Evolutionary conservation across 2,329 filamentous ascomycete species (phyloP).

Genomic region (Xylariaceae sp.): DNA sequence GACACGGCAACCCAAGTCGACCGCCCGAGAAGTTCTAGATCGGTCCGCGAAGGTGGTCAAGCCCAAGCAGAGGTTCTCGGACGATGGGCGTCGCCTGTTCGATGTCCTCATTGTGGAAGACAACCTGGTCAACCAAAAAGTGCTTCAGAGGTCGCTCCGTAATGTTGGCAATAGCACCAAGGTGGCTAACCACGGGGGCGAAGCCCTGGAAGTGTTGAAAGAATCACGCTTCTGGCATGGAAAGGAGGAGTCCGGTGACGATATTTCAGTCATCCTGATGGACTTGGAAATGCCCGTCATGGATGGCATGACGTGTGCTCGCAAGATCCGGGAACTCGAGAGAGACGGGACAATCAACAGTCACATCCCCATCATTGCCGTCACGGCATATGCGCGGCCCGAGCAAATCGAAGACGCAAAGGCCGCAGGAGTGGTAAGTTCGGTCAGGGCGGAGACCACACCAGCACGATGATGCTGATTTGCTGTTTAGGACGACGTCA

Average conservation of each 20-base stretch:
- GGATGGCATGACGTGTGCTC: slow-evolving; percentile 70
- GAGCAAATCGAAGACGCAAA: slow-evolving; percentile 68
- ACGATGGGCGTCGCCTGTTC: slow-evolving; percentile 29
- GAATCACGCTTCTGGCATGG: slow-evolving; percentile 49
- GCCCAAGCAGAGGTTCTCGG: slow-evolving; percentile 18
- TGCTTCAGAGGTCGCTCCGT: slow-evolving; percentile 53
- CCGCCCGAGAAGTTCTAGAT: slow-evolving; percentile 5
- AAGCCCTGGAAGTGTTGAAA: slow-evolving; percentile 51
- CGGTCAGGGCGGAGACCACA: no score
- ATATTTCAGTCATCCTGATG: slow-evolving; percentile 66
- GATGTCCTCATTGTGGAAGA: slow-evolving; percentile 61
- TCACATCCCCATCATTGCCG: slow-evolving; percentile 73
- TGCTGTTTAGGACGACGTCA: slow-evolving; percentile 56
- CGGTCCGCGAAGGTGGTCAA: slow-evolving; percentile 7
- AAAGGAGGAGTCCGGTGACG: slow-evolving; percentile 36
- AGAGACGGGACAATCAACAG: slow-evolving; percentile 49
- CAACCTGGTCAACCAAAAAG: slow-evolving; percentile 60
- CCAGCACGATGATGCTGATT: slow-evolving; percentile 18
- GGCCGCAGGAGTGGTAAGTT: slow-evolving; percentile 62
- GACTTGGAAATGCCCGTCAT: slow-evolving; percentile 80
- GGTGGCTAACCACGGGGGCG: slow-evolving; percentile 58
- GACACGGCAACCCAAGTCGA: slow-evolving; percentile 18
- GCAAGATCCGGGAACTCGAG: slow-evolving; percentile 62
- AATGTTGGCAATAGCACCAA: slow-evolving; percentile 53
- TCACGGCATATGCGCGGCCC: slow-evolving; percentile 71